Conservation (phyloP, 345 rosid species). For the Euphorbia pulcherrima region DNA sequence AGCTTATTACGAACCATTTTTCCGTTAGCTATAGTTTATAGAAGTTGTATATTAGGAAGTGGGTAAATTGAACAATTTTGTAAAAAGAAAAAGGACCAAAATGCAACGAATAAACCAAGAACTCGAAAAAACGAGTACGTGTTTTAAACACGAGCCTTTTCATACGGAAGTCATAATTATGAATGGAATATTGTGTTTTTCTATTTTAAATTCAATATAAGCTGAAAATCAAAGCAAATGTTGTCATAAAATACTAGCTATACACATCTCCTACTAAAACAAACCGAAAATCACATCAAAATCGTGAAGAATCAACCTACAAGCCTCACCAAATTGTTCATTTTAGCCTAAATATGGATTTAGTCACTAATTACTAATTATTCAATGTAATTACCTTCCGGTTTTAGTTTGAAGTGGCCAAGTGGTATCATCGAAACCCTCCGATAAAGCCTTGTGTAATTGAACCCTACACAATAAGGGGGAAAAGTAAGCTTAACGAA, state of each 20-base stretch:
- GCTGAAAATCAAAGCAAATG: neutral
- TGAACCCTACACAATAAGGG: conserved; percentile 47
- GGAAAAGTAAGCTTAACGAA: conserved; percentile 3
- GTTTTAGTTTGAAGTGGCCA: conserved; percentile 81
- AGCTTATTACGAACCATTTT: neutral
- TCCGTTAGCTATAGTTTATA: too few relatives aligned
- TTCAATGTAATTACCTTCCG: conserved; percentile 49
- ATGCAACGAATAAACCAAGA: neutral
- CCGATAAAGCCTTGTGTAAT: conserved; percentile 65
- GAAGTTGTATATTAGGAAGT: neutral
- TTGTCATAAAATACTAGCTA: neutral
- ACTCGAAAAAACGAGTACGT: neutral
- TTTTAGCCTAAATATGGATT: neutral
- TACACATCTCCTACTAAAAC: neutral
- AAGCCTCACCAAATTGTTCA: neutral
- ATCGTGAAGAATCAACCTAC: neutral
- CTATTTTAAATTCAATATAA: neutral
- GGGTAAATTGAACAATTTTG: neutral
- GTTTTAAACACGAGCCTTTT: neutral
- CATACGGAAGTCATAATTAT: neutral
- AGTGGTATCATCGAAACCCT: conserved; percentile 67
- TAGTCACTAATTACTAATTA: too few relatives aligned
- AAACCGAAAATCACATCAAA: neutral
- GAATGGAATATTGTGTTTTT: neutral
- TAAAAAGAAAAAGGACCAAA: neutral